Evolutionary conservation across 1,139 yeast genomes (phyloP).

Genomic region (Zygotorulaspora mrakii): DNA sequence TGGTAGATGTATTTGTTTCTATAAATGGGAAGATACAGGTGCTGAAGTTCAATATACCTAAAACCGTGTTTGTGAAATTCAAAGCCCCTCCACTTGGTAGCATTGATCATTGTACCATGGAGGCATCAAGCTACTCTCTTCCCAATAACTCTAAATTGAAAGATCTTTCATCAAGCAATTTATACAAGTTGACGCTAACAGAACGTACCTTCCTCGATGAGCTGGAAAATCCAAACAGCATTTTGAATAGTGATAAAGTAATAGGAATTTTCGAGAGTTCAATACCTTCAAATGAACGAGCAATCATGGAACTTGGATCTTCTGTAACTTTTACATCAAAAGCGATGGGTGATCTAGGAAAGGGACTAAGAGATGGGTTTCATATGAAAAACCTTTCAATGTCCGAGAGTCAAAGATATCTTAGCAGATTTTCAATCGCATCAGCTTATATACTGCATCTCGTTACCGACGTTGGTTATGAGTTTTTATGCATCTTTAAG

Average conservation of each 20-base stretch:
- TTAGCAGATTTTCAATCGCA: constrained; percentile 54
- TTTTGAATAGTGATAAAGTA: constrained; percentile 61
- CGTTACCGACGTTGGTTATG: constrained; percentile 66
- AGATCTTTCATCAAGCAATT: constrained; percentile 42
- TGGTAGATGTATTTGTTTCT: constrained; percentile 65
- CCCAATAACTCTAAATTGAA: constrained; percentile 58
- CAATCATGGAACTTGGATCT: constrained; percentile 73
- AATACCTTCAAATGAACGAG: constrained; percentile 64
- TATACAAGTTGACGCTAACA: constrained; percentile 65
- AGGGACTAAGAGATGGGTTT: constrained; percentile 83
- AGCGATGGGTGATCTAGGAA: constrained; percentile 75
- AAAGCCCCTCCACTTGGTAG: constrained; percentile 48
- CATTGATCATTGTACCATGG: constrained; percentile 55
- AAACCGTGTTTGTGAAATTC: constrained; percentile 66
- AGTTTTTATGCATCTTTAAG: constrained; percentile 64
- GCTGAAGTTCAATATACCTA: constrained; percentile 69
- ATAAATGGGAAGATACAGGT: constrained; percentile 72
- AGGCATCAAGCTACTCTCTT: constrained; percentile 53
- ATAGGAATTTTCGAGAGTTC: constrained; percentile 77
- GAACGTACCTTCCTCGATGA: constrained; percentile 61
- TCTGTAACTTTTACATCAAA: constrained; percentile 63
- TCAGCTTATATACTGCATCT: constrained; percentile 69
- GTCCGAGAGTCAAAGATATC: constrained; percentile 49
- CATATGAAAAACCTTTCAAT: constrained; percentile 54
- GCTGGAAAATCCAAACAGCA: constrained; percentile 52